Percentiles rank a stretch among this genome's conserved stretches.
These are phyloP conservation scores for Zizania palustris DNA, from an alignment of 202 grass and related monocot species.

Conservation along the genomic window DNA sequence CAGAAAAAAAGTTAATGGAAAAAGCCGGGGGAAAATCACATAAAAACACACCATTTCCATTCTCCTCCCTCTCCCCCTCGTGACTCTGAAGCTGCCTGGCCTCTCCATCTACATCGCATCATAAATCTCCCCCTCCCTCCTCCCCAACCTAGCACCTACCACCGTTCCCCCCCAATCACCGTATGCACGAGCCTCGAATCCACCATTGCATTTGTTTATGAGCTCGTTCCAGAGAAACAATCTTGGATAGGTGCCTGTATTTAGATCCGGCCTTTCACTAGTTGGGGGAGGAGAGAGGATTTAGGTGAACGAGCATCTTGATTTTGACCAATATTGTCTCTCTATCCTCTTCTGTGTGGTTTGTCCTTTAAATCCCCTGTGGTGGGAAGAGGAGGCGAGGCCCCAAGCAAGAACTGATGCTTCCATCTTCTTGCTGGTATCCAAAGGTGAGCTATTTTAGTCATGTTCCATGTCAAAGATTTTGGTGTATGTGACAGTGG, in stretches of 20 bases:
- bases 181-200: constrained; percentile 41
- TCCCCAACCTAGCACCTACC: constrained; percentile 40
- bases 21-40: constrained; percentile 6
- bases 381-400: not conserved
- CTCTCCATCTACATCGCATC: constrained; percentile 35
- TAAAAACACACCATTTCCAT: constrained; percentile 28
- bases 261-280: constrained; percentile 45
- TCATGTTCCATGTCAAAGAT: constrained; percentile 6
- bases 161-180: constrained; percentile 44
- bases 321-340: constrained; percentile 43
- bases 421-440: not conserved
- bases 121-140: constrained; percentile 43
- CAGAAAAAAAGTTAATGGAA: not conserved
- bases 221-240: constrained; percentile 29
- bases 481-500: not conserved
- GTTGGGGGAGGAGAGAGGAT: constrained; percentile 41
- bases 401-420: constrained; percentile 33
- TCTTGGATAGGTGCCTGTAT: constrained; percentile 10
- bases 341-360: not conserved
- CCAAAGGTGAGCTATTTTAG: constrained; percentile 40
- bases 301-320: constrained; percentile 55
- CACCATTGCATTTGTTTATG: constrained; percentile 41
- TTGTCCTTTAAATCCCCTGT: constrained; percentile 41
- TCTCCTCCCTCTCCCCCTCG: not conserved
- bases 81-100: constrained; percentile 32